Conservation (phyloP, 1,139 yeast species). For the Arxiozyma bovina region DNA sequence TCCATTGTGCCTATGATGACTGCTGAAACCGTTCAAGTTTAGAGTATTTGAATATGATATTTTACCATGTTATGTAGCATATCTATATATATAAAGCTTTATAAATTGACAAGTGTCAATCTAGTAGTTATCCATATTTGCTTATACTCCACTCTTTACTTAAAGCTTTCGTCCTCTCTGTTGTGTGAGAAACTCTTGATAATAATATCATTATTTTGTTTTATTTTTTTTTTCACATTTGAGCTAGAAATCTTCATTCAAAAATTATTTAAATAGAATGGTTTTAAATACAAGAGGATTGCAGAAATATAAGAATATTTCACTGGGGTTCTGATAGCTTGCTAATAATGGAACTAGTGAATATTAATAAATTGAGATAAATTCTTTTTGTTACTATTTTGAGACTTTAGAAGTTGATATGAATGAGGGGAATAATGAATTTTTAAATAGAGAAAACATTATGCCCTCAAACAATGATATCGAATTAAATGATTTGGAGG, state of each 20-base stretch:
- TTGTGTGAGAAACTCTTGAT: background rate
- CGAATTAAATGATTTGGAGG: background rate
- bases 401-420: background rate
- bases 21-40: conserved; percentile 4
- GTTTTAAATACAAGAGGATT: background rate
- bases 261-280: too few species aligned
- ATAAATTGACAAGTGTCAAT: background rate
- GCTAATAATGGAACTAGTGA: too few species aligned
- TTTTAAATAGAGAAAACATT: background rate
- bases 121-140: too few species aligned
- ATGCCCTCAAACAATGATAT: background rate
- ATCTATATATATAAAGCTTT: too few species aligned
- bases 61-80: background rate
- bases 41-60: background rate
- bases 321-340: background rate
- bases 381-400: too few species aligned
- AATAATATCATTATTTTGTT: too few species aligned
- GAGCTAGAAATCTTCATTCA: background rate
- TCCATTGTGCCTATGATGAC: conserved; percentile 1
- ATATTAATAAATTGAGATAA: too few species aligned
- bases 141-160: background rate
- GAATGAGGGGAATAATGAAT: background rate
- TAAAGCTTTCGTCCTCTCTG: background rate
- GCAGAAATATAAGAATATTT: too few species aligned
- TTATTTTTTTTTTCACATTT: background rate